Conservation (phyloP, 1,139 yeast genomes). For the Debaryomyces nepalensis region DNA sequence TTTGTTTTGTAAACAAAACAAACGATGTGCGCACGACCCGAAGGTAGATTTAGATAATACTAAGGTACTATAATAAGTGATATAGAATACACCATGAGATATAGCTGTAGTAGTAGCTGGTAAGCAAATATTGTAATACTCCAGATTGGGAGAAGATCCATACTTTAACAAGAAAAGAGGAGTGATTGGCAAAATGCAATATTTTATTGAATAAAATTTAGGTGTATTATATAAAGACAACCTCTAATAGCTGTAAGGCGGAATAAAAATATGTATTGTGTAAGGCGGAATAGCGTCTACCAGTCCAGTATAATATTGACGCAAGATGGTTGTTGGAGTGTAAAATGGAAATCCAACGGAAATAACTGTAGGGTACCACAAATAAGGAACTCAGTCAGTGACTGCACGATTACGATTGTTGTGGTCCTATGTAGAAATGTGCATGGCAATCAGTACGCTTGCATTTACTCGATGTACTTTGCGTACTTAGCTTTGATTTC, state of each 20-base stretch:
- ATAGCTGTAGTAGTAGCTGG: too few relatives aligned
- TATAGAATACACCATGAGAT: too few relatives aligned
- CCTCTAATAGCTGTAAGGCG: not conserved
- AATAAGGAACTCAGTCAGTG: not conserved
- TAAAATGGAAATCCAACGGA: not conserved
- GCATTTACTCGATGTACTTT: slow-evolving; percentile 23
- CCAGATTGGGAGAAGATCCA: not conserved
- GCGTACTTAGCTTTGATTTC: slow-evolving; percentile 51
- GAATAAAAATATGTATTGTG: slow-evolving; percentile 6
- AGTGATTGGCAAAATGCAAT: slow-evolving; percentile 9
- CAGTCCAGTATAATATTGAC: slow-evolving; percentile 8
- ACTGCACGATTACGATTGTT: not conserved
- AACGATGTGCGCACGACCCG: slow-evolving; percentile 7
- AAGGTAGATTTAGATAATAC: not conserved
- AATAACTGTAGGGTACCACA: not conserved
- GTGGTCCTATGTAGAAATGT: slow-evolving; percentile 1
- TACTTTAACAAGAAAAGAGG: too few relatives aligned
- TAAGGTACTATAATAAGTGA: not conserved
- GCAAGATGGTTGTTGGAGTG: slow-evolving; percentile 1
- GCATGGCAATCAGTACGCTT: not conserved
- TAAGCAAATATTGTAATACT: too few relatives aligned
- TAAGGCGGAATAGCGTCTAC: not conserved
- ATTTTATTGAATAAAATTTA: slow-evolving; percentile 8
- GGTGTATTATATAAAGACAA: slow-evolving; percentile 7
- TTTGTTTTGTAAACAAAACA: slow-evolving; percentile 12